These are phyloP conservation scores for Wickerhamomyces chambardii DNA, from an alignment of 805 yeast species.

Conservation along the genomic window DNA sequence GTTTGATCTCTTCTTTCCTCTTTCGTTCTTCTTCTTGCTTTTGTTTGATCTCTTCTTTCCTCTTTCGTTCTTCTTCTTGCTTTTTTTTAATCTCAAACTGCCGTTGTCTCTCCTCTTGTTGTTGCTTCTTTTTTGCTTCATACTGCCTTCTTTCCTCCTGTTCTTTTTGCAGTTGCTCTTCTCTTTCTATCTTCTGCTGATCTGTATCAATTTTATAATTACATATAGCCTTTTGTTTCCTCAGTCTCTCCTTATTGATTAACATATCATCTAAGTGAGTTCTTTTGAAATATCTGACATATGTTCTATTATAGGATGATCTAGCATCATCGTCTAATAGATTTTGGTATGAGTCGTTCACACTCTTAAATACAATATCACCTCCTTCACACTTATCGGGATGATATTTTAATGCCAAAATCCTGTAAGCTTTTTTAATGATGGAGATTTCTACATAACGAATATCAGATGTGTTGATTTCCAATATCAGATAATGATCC, in stretches of 20 bases:
- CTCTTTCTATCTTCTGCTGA: neutral
- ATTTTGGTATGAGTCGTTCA: conserved; percentile 8
- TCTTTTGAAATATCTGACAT: conserved; percentile 4
- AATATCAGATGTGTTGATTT: conserved; percentile 40
- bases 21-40: conserved; percentile 1
- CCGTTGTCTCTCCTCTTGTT: no score
- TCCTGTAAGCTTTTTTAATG: conserved; percentile 68
- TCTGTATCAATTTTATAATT: neutral
- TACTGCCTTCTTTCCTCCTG: no score
- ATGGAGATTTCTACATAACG: conserved; percentile 28
- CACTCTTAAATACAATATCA: conserved; percentile 9
- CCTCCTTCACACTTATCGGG: conserved; percentile 61
- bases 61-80: neutral
- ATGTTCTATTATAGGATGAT: conserved; percentile 10
- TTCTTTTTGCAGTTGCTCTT: no score
- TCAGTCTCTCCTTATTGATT: conserved; percentile 1
- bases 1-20: conserved; percentile 1
- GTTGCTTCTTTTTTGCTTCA: no score
- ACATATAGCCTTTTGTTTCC: neutral
- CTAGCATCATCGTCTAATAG: conserved; percentile 2
- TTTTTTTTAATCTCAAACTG: neutral
- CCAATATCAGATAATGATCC: conserved; percentile 55
- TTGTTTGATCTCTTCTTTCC: conserved; percentile 1
- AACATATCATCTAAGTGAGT: conserved; percentile 1
- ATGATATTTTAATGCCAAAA: conserved; percentile 59